Evolutionary conservation across 345 rosid genomes (phyloP), one percentile per base, ranked within the genome.

Genomic region (Populus alba): DNA sequence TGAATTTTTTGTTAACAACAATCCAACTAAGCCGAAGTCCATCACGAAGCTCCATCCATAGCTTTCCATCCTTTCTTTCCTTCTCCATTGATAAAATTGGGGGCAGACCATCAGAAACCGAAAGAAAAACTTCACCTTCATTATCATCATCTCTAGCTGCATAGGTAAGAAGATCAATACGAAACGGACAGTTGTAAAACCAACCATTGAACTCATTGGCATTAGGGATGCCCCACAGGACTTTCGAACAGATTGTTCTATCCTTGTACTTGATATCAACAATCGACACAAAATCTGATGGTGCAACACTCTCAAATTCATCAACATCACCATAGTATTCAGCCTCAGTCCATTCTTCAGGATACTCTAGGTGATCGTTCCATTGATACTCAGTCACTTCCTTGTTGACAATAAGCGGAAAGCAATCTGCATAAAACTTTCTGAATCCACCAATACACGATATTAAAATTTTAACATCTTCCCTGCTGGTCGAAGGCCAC

Each of bases 1-100:
- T 89, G 38, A 81, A 71, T 79, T 87, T 91, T 78, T 78, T 82
- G 85, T 91, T 91, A 35, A 91, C 96, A 9, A 91, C 86, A 72
- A 91, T 91, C 96, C 96, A 91, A 82, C 93, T 91, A 31, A 91
- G 91, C 75, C 89, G 80, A 47, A 91, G 87, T 39, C 91, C 90
- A 66, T 90, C 92, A 6, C 88, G 78, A 18, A 91, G 93, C 84
- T 89, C 96, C 55, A 71, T 86, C 96, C 96, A 91, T 35, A 91
- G 86, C 71, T 87, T 91, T 33, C 96, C 96, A 71, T 90, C 93
- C 80, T 90, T 90, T 63, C 96, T 86, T 72, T 91, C 96, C 69
- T 83, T 86, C 75, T 91, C 93, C 90, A 91, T 85, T 3, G 93
- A 91, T 75, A 79, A 47, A 79, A 91, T 81, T 1, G 86, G 88